Base-by-base conservation (phyloP, 139 green algal genomes). In the Chlorella sp. region DNA sequence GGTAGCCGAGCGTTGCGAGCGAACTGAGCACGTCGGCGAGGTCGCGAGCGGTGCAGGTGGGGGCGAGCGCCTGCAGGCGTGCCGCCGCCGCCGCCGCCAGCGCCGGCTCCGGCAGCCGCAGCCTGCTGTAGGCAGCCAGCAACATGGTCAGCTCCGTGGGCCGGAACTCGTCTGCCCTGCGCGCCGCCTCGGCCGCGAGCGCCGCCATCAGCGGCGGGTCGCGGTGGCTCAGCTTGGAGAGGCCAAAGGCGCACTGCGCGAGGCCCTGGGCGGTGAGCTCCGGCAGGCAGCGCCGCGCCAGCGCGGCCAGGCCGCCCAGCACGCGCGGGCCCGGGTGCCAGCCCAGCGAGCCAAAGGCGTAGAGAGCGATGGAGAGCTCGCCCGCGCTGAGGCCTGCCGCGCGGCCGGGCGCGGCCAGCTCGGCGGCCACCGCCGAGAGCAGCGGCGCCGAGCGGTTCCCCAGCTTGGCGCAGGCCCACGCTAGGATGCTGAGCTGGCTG, bases 261-360 rank as follows among this genome's bases (percentile, higher is more conserved):
- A 77, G 43, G 43, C 70, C 56, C 60, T 82, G 76, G 9, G 46
- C 27, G 65, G 23, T 50, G 53, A 69, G 50, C 42, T 27, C 29
- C 23, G 56, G 76, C 67, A 68, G 56, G 33, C 48, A 36, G n/a
- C 31, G n/a, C 43, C 14, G 61, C 23, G 35, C 61, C 6, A 53
- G 31, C 35, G n/a, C 19, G 7, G 41, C 8, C 56, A 23, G 56
- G 29, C n/a, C 19, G 56, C 1, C 56, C 9, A 12, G 56, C 29
- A 64, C 11, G 29, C n/a, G 56, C 3, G 5, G 56, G 11, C 5
- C 55, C 55, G 23, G 11, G n/a, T 23, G 8, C 12, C 19, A 4
- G 8, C 27, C n/a, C 53, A 75, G 69, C 25, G n/a, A 17, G 15
- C 69, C 69, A 15, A 66, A n/a, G 3, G 42, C 53, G 46, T 78